Conservation (phyloP, 148 eudicot species). For the Silene conica region DNA sequence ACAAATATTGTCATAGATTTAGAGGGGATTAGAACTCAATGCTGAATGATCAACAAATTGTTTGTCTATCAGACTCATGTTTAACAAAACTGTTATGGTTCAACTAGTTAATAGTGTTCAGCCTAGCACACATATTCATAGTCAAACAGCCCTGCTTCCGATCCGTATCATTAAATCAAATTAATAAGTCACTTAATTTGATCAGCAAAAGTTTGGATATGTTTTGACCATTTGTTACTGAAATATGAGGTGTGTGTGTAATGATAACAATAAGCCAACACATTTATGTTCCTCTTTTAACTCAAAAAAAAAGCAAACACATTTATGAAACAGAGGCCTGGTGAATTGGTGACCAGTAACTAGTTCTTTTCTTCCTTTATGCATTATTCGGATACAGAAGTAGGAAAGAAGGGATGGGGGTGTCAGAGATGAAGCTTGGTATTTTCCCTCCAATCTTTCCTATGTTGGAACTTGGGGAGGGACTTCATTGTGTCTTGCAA, state of each 20-base stretch:
- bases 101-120: too few relatives aligned
- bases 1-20: not conserved
- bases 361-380: not conserved
- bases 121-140: too few relatives aligned
- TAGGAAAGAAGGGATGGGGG: not conserved
- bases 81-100: too few relatives aligned
- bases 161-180: not conserved
- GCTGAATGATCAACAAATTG: not conserved
- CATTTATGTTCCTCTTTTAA: too few relatives aligned
- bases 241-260: not conserved
- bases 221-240: not conserved
- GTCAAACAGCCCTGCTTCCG: too few relatives aligned
- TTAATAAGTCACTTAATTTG: not conserved
- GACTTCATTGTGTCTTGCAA: too few relatives aligned
- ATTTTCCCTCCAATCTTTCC: not conserved
- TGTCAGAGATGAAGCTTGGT: not conserved
- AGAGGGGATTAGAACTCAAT: not conserved
- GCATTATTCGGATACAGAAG: not conserved
- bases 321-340: not conserved
- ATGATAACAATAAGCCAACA: not conserved
- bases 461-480: too few relatives aligned
- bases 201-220: not conserved
- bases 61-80: too few relatives aligned
- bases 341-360: not conserved
- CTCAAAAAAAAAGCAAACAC: not conserved